These are phyloP conservation scores for Penicillium digitatum DNA, from an alignment of 2,329 filamentous ascomycete genomes.

Conservation along the genomic window DNA sequence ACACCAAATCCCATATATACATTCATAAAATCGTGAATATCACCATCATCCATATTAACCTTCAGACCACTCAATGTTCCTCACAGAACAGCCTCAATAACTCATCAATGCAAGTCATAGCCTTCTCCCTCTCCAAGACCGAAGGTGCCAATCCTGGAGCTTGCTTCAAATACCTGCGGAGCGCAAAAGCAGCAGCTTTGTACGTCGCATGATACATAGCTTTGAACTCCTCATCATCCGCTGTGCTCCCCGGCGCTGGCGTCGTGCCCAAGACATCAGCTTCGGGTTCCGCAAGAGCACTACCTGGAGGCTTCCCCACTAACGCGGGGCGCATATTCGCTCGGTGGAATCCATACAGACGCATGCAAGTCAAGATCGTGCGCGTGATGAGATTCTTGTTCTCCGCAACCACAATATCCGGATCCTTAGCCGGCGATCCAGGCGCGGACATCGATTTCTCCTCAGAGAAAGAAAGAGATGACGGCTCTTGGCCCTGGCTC, in stretches of 20 bases:
- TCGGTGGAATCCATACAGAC: slow-evolving; percentile 42
- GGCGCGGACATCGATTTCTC: slow-evolving; percentile 16
- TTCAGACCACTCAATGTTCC: slow-evolving; percentile 24
- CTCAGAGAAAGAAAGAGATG: slow-evolving; percentile 13
- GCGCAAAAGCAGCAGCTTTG: slow-evolving; percentile 41
- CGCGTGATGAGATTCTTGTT: slow-evolving; percentile 43
- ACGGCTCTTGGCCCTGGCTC: slow-evolving; percentile 12
- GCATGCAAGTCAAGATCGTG: slow-evolving; percentile 44
- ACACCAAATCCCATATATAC: slow-evolving; percentile 14
- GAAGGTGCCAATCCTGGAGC: slow-evolving; percentile 14
- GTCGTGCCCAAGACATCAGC: slow-evolving; percentile 9
- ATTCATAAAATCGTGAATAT: slow-evolving; percentile 14
- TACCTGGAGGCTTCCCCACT: slow-evolving; percentile 11
- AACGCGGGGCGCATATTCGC: slow-evolving; percentile 22
- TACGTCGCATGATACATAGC: slow-evolving; percentile 45
- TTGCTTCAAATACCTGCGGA: slow-evolving; percentile 39
- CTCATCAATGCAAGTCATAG: slow-evolving; percentile 42
- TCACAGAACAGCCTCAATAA: slow-evolving; percentile 43
- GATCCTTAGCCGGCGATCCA: slow-evolving; percentile 24
- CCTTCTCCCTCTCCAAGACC: slow-evolving; percentile 37
- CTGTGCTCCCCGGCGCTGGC: slow-evolving; percentile 21
- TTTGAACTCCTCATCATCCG: slow-evolving; percentile 43
- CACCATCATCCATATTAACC: slow-evolving; percentile 3
- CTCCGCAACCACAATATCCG: slow-evolving; percentile 31
- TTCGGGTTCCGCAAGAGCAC: slow-evolving; percentile 9